Conservation (phyloP, 2,329 filamentous ascomycete species). For the Diaporthe citrichinensis region DNA sequence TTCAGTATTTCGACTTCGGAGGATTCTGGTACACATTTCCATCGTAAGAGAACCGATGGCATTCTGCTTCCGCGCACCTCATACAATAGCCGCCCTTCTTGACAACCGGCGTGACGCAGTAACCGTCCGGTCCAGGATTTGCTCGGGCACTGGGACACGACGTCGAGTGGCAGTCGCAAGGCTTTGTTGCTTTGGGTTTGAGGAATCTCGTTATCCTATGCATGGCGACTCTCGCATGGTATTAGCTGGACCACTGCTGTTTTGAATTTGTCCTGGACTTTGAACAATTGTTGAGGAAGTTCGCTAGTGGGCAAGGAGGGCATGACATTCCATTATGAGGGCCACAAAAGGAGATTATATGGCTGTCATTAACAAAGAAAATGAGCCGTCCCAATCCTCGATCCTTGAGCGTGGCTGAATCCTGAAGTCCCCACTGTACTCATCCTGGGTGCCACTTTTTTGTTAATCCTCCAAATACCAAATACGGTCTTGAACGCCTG, state of each 20-base stretch:
- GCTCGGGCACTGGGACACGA: constrained; percentile 17
- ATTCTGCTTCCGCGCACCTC: neutral
- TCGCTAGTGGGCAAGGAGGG: neutral
- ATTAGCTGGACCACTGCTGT: neutral
- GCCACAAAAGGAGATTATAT: neutral
- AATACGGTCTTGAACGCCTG: neutral
- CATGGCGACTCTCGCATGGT: neutral
- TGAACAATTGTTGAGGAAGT: neutral
- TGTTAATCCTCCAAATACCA: neutral
- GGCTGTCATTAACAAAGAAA: neutral
- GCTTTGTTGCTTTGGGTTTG: neutral
- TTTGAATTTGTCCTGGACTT: neutral
- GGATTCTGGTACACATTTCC: neutral
- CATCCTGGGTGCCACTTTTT: neutral
- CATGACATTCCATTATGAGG: too few species aligned
- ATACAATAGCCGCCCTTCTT: neutral
- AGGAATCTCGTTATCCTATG: neutral
- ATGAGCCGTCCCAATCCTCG: neutral
- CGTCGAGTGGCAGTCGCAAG: neutral
- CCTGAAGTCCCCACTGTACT: neutral
- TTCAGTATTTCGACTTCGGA: neutral
- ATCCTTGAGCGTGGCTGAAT: neutral
- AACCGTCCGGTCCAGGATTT: neutral
- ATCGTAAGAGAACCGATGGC: neutral
- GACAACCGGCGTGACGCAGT: constrained; percentile 2